Base-by-base conservation (phyloP, 2,329 filamentous ascomycete species). In the Stemphylium beticola region DNA sequence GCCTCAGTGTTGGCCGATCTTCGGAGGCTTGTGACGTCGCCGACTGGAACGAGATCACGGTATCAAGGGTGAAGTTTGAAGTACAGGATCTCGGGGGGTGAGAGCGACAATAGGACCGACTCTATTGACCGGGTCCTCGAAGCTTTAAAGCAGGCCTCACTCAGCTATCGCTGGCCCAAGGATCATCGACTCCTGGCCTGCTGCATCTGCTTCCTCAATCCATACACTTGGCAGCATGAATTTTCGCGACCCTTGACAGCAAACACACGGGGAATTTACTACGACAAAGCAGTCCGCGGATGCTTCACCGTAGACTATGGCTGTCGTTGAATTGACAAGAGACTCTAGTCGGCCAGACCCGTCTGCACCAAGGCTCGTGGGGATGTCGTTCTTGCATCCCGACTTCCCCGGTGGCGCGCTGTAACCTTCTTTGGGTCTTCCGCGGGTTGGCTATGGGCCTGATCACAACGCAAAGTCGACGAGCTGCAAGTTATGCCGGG, bases 91-190 rank as follows among this genome's bases (percentile, higher is more conserved):
- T 48, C 15, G 29, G 50, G 31, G 45, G 17, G 17, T 46, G 55
- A 36, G 43, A 54, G 49, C 49, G 38, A 48, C 53, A 46, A 64
- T 62, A 66, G 37, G 37, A 49, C 39, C 42, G 41, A 40, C 26
- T 36, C 37, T 66, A 65, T 62, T 47, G 53, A 60, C 56, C 55
- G 53, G 61, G 57, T 44, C 53, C 41, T 46, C 34, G 12, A 47
- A 39, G 26, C 50, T 63, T 63, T 60, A 58, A 60, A 52, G 37
- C 49, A 55, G 44, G 51, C 49, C 45, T 49, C 38, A 22, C 34
- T 50, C 29, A 51, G 32, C 32, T 49, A 45, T 50, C 20, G 41
- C 45, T 29, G 34, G 41, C 31, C 22, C 7, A 29, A 9, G 26
- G 9, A 29, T 29, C 10, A 15, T 41, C 14, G 12, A 29, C 49